Evolutionary conservation across 2,329 filamentous ascomycete species (phyloP).

Genomic region (Coleophoma eucalyptorum): DNA sequence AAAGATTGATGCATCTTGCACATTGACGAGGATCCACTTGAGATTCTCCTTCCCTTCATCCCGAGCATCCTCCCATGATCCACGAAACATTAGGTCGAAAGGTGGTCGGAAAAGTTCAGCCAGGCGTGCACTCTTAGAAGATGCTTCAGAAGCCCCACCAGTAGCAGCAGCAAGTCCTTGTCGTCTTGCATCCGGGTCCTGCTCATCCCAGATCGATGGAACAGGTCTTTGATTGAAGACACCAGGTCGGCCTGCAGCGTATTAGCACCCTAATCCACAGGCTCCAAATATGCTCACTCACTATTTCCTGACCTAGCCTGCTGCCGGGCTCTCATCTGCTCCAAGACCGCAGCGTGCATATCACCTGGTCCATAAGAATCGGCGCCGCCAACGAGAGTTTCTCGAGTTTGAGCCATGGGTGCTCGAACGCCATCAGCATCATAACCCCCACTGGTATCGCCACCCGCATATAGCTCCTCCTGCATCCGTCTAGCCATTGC

Average conservation of each 20-base stretch:
- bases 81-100: constrained; percentile 78
- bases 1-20: constrained; percentile 91
- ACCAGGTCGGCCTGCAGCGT: constrained; percentile 42
- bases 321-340: constrained; percentile 29
- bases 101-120: constrained; percentile 92
- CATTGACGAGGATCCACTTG: constrained; percentile 95
- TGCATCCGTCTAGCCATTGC: constrained; percentile 89
- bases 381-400: constrained; percentile 79
- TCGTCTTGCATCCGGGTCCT: constrained; percentile 40
- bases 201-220: constrained; percentile 44
- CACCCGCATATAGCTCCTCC: constrained; percentile 77
- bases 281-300: too few relatives aligned
- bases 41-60: constrained; percentile 80
- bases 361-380: constrained; percentile 45
- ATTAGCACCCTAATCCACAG: not conserved
- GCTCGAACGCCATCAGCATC: constrained; percentile 69
- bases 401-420: constrained; percentile 85
- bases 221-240: constrained; percentile 65
- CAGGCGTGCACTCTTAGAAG: constrained; percentile 70
- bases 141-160: constrained; percentile 60
- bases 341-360: constrained; percentile 16
- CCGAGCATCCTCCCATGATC: constrained; percentile 81
- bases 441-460: constrained; percentile 35
- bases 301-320: constrained; percentile 16
- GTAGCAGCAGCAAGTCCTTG: constrained; percentile 55